Conservation (phyloP, 805 yeast species). For the Lipomyces yamadae region DNA sequence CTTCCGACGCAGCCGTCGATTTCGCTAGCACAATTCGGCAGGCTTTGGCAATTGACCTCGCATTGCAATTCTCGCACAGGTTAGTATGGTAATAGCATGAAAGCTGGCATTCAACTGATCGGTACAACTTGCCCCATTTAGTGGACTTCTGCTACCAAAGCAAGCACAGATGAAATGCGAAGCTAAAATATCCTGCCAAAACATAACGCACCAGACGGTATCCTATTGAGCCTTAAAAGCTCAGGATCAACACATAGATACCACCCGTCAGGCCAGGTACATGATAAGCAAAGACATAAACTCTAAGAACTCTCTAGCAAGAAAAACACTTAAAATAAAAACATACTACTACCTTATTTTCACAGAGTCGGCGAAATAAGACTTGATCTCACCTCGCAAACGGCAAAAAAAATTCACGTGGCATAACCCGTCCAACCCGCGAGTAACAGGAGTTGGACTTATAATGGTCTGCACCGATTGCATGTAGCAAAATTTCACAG, state of each 20-base stretch:
- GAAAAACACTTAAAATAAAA: background rate
- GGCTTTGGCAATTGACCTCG: no score
- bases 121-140: background rate
- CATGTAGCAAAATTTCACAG: no score
- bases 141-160: background rate
- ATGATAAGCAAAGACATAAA: background rate
- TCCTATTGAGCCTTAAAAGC: background rate
- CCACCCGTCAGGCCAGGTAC: background rate
- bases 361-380: background rate
- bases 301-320: background rate
- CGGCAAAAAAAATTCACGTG: background rate
- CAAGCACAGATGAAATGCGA: background rate
- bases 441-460: background rate
- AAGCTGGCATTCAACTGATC: background rate
- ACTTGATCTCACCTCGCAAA: background rate
- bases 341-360: background rate
- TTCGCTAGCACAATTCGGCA: no score
- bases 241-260: background rate
- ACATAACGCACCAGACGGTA: background rate
- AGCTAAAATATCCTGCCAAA: background rate
- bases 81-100: background rate
- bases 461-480: no score
- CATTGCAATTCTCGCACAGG: no score
- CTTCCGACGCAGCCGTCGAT: no score
- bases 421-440: no score